These are phyloP conservation scores for Thielaviopsis populi DNA, from an alignment of 2,329 filamentous ascomycete species.

Conservation along the genomic window DNA sequence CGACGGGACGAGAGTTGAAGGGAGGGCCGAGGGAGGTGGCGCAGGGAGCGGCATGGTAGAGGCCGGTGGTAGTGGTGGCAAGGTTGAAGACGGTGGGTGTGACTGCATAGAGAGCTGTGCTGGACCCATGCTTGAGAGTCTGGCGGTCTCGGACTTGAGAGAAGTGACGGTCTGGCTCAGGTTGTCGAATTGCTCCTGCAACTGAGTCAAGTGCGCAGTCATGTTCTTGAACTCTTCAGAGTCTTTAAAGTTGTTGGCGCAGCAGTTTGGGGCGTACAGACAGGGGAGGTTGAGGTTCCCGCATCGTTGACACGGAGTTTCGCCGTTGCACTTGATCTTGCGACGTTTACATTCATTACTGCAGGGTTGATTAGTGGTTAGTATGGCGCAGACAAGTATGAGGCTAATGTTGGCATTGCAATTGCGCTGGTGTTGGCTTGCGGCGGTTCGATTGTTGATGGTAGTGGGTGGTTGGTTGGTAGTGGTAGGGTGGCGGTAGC, in stretches of 20 bases:
- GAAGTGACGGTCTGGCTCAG: constrained; percentile 58
- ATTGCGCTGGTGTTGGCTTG: background rate
- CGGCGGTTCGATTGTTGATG: background rate
- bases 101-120: background rate
- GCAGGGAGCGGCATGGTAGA: constrained; percentile 7
- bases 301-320: constrained; percentile 51
- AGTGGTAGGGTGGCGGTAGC: constrained; percentile 7
- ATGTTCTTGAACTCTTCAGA: constrained; percentile 81
- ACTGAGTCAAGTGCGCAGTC: constrained; percentile 52
- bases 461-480: background rate
- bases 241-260: constrained; percentile 71
- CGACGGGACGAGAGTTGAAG: constrained; percentile 8
- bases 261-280: constrained; percentile 52
- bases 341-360: constrained; percentile 63
- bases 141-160: constrained; percentile 42
- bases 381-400: constrained; percentile 9
- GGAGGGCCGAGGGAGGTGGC: constrained; percentile 6
- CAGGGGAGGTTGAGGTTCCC: constrained; percentile 52
- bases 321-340: constrained; percentile 61
- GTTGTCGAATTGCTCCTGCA: constrained; percentile 73
- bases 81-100: constrained; percentile 1
- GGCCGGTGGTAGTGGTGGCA: constrained; percentile 4
- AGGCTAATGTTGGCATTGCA: background rate
- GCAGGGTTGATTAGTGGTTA: background rate
- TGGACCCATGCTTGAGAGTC: constrained; percentile 22